Conservation (phyloP, 1,284 basidiomycete species). For the Pseudozyma pruni region DNA sequence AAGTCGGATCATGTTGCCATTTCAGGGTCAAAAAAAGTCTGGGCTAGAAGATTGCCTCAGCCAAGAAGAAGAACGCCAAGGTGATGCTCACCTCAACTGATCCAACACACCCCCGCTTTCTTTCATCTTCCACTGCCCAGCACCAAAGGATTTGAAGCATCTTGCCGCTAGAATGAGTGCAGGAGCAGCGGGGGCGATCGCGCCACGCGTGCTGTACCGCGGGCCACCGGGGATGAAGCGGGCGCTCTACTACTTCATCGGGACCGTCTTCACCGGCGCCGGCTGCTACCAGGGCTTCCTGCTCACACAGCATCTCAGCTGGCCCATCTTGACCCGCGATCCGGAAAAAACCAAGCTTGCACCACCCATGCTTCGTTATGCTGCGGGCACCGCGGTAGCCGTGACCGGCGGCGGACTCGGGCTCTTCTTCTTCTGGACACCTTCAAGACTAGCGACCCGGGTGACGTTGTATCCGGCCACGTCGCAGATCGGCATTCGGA, state of each 20-base stretch:
- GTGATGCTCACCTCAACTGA: too few relatives aligned
- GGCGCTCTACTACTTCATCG: conserved; percentile 45
- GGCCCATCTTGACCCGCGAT: conserved; percentile 44
- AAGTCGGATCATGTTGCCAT: too few relatives aligned
- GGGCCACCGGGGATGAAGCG: conserved; percentile 50
- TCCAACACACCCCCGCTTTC: too few relatives aligned
- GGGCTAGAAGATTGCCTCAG: conserved; percentile 16
- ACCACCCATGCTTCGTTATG: conserved; percentile 34
- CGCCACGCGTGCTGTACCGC: conserved; percentile 39
- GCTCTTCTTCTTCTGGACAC: conserved; percentile 49
- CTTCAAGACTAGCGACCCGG: conserved; percentile 43
- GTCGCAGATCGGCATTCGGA: conserved; percentile 33
- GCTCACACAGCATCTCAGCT: conserved; percentile 46
- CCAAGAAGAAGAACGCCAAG: too few relatives aligned
- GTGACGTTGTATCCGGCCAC: conserved; percentile 48
- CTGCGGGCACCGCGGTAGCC: conserved; percentile 17
- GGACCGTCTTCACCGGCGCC: conserved; percentile 41
- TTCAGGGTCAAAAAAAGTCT: conserved; percentile 16
- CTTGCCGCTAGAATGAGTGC: conserved; percentile 8
- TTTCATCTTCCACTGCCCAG: too few relatives aligned
- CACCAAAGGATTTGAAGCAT: too few relatives aligned
- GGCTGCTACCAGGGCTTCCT: conserved; percentile 47
- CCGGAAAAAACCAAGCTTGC: conserved; percentile 41
- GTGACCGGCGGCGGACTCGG: conserved; percentile 28
- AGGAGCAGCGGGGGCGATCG: not conserved